phyloP scores from a whole-genome alignment of 345 rosid genomes.

The Dipteronia dyeriana region DNA sequence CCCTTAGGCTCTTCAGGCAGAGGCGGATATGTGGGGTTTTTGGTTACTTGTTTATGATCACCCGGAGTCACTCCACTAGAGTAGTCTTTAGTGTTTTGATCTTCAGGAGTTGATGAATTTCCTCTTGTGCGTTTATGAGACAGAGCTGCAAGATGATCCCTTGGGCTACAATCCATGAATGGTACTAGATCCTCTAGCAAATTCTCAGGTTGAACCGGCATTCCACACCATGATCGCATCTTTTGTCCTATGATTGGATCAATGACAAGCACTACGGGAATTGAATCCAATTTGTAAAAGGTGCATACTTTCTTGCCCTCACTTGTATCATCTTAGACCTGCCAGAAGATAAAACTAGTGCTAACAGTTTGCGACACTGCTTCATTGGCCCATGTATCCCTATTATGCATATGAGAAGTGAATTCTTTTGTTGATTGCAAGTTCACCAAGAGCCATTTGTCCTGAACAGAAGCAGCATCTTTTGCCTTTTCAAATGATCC shows the following conservation, averaged over 20 bases:
- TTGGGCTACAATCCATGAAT: conserved; percentile 96
- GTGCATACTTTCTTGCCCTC: conserved; percentile 96
- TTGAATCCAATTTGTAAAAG: conserved; percentile 72
- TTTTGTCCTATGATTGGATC: conserved; percentile 97
- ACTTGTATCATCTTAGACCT: conserved; percentile 90
- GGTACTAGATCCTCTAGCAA: conserved; percentile 82
- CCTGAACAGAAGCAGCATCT: conserved; percentile 66
- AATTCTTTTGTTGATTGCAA: conserved; percentile 90
- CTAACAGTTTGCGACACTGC: conserved; percentile 86
- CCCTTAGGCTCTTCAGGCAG: conserved; percentile 89
- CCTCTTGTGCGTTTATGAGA: conserved; percentile 90
- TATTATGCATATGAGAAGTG: conserved; percentile 97
- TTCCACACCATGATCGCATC: conserved; percentile 87
- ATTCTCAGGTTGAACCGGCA: conserved; percentile 79
- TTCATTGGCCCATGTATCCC: conserved; percentile 99
- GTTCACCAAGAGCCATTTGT: conserved; percentile 95
- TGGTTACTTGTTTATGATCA: conserved; percentile 12
- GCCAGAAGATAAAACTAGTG: conserved; percentile 95
- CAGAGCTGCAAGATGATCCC: conserved; percentile 64
- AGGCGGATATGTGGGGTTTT: conserved; percentile 60
- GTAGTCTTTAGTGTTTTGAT: conserved; percentile 26
- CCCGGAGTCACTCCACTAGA: conserved; percentile 18
- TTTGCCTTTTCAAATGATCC: conserved; percentile 98
- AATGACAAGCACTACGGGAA: conserved; percentile 88
- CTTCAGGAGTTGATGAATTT: conserved; percentile 53